phyloP scores from a whole-genome alignment of 148 eudicot genomes.

The Pharnaceum exiguum region DNA sequence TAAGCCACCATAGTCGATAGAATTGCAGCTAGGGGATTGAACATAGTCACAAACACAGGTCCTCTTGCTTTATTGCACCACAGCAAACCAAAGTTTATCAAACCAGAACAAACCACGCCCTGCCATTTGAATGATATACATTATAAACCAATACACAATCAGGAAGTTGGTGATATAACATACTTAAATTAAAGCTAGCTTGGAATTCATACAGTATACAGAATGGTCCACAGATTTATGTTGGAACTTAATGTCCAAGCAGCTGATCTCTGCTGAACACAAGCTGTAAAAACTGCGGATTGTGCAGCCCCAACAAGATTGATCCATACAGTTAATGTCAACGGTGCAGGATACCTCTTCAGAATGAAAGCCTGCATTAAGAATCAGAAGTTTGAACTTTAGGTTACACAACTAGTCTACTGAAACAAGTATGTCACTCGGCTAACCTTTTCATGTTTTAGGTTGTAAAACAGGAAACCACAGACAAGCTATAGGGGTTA shows the following conservation, averaged over 20 bases:
- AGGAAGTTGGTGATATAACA: background rate
- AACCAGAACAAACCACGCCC: conserved; percentile 65
- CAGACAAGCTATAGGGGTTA: background rate
- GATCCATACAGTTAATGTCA: conserved; percentile 74
- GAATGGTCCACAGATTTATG: conserved; percentile 62
- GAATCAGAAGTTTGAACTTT: background rate
- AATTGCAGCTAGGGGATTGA: conserved; percentile 53
- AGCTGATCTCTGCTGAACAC: conserved; percentile 35
- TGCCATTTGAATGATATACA: conserved; percentile 11
- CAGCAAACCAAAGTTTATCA: conserved; percentile 44
- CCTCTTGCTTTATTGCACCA: conserved; percentile 73
- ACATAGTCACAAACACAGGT: conserved; percentile 78
- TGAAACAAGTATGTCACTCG: too few species aligned
- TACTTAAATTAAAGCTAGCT: too few species aligned
- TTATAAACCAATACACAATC: background rate
- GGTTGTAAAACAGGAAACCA: background rate
- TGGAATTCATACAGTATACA: conserved; percentile 51
- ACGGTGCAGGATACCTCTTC: conserved; percentile 67
- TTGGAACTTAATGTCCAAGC: conserved; percentile 68
- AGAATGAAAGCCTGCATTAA: conserved; percentile 53
- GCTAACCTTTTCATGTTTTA: too few species aligned
- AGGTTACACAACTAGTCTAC: background rate
- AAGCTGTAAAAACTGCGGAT: conserved; percentile 52
- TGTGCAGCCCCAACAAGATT: conserved; percentile 67
- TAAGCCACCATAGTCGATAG: conserved; percentile 57